phyloP scores from a whole-genome alignment of 2,329 filamentous ascomycete genomes.

The Podosphaera fusca region DNA sequence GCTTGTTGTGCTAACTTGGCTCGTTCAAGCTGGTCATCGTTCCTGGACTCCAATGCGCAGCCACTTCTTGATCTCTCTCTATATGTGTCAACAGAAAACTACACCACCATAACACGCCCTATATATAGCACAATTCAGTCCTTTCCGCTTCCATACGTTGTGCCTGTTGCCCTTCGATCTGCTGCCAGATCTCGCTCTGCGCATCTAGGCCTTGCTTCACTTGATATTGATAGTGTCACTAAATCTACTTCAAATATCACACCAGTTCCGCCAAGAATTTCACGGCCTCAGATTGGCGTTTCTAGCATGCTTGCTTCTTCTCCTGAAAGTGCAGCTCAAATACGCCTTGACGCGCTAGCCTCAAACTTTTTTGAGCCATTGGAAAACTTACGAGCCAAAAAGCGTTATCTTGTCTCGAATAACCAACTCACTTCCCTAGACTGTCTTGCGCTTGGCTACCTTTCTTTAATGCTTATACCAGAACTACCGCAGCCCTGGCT shows the following conservation, averaged over 20 bases:
- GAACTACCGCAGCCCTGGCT: conserved; percentile 39
- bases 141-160: conserved; percentile 72
- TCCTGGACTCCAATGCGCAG: conserved; percentile 51
- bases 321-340: conserved; percentile 47
- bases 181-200: conserved; percentile 47
- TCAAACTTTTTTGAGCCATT: conserved; percentile 50
- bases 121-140: conserved; percentile 60
- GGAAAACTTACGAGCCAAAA: conserved; percentile 33
- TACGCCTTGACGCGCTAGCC: conserved; percentile 53
- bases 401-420: conserved; percentile 30
- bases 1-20: neutral
- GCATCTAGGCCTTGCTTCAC: conserved; percentile 42
- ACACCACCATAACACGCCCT: conserved; percentile 50
- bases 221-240: conserved; percentile 35
- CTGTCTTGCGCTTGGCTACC: conserved; percentile 59
- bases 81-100: conserved; percentile 80
- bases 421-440: conserved; percentile 41
- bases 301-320: conserved; percentile 34
- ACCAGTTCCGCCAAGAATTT: conserved; percentile 16
- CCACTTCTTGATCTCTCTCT: conserved; percentile 67
- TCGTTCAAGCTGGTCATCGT: conserved; percentile 32
- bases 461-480: conserved; percentile 47
- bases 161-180: conserved; percentile 50
- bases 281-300: conserved; percentile 23
- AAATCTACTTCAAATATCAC: conserved; percentile 6